Percentiles rank a stretch among this genome's conserved stretches.
These are phyloP conservation scores for Fusarium sp. DNA, from an alignment of 2,329 filamentous ascomycete genomes.

Conservation along the genomic window DNA sequence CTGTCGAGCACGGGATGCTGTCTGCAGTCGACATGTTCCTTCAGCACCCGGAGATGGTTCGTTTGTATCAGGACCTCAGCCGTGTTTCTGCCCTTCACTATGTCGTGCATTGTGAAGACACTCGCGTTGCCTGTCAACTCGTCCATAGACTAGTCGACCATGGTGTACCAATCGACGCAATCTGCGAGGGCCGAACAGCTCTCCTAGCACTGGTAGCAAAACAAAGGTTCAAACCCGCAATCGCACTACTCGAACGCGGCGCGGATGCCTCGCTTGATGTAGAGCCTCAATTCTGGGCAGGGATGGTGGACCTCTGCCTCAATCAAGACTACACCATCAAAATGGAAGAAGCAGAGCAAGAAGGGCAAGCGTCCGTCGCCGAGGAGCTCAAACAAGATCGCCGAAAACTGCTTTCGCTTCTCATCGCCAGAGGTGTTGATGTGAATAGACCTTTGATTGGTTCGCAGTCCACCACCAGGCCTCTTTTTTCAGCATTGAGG, in stretches of 20 bases:
- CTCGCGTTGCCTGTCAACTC: neutral
- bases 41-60: neutral
- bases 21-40: slow-evolving; percentile 1
- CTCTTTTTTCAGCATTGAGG: neutral
- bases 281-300: neutral
- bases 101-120: neutral
- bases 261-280: neutral
- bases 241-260: slow-evolving; percentile 11
- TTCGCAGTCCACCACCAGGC: neutral
- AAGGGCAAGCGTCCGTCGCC: no score
- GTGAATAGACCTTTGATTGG: slow-evolving; percentile 2
- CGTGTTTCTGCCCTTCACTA: neutral
- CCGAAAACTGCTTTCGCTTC: neutral
- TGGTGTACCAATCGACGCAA: slow-evolving; percentile 4
- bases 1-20: neutral
- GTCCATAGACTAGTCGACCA: slow-evolving; percentile 6
- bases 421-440: slow-evolving; percentile 11
- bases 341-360: neutral
- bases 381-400: neutral
- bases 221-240: neutral
- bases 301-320: slow-evolving; percentile 9
- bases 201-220: neutral
- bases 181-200: neutral
- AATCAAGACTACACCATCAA: neutral
- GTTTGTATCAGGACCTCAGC: neutral